phyloP scores from a whole-genome alignment of 78 protist genomes.

The Monocercomonoides exilis region DNA sequence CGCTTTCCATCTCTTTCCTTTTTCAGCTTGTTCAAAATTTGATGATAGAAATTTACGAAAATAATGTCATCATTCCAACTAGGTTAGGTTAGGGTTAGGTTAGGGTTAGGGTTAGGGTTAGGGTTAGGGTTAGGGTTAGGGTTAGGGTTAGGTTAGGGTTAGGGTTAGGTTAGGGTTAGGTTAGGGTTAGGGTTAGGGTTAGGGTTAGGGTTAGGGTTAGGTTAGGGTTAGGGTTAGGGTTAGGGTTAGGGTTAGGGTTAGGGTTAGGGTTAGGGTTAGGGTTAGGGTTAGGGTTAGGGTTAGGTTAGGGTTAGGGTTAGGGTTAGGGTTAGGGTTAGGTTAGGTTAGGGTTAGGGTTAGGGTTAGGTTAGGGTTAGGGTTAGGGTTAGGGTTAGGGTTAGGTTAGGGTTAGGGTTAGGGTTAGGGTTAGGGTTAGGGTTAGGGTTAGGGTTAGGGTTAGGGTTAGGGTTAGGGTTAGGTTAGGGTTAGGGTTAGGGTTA shows the following conservation, averaged over 20 bases:
- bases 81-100: no score
- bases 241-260: conserved; percentile 17
- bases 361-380: no score
- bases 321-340: conserved; percentile 19
- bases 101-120: conserved; percentile 25
- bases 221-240: no score
- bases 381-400: no score
- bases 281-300: not conserved
- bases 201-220: no score
- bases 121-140: conserved; percentile 26
- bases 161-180: no score
- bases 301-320: conserved; percentile 10
- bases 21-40: no score
- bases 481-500: conserved; percentile 16
- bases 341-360: no score
- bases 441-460: conserved; percentile 2
- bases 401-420: no score
- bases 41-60: no score
- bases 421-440: conserved; percentile 21
- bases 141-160: conserved; percentile 23
- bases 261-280: not conserved
- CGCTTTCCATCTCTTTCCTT: no score
- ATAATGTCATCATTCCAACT: no score
- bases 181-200: conserved; percentile 20
- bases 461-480: conserved; percentile 17